These are phyloP conservation scores for Papiliotrema fonsecae DNA, from an alignment of 1,284 basidiomycete species.

Conservation along the genomic window DNA sequence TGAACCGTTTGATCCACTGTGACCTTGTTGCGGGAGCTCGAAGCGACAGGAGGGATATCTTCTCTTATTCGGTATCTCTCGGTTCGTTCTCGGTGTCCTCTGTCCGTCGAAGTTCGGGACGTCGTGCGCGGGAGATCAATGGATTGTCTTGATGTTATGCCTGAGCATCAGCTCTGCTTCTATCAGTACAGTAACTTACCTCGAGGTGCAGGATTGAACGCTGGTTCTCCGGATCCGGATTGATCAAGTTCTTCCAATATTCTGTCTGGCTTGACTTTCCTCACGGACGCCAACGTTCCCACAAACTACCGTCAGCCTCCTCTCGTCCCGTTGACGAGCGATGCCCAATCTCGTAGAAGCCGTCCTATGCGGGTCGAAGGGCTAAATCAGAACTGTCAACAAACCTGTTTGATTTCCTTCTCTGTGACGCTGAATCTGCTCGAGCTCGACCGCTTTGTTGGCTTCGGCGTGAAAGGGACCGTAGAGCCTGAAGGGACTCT, in stretches of 20 bases:
- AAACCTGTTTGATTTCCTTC: constrained; percentile 31
- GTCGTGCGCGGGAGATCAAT: background rate
- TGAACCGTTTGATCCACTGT: background rate
- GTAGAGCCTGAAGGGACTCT: constrained; percentile 17
- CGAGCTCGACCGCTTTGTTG: constrained; percentile 23
- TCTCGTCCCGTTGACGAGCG: background rate
- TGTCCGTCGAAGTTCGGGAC: background rate
- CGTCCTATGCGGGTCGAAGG: background rate
- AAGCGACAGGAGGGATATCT: background rate
- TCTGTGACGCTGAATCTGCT: constrained; percentile 22
- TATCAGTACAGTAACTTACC: background rate
- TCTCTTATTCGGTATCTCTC: background rate
- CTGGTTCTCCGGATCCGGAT: constrained; percentile 24
- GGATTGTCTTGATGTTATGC: background rate
- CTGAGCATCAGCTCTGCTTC: background rate
- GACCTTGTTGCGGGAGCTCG: background rate
- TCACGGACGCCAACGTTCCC: constrained; percentile 36
- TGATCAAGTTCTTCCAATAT: constrained; percentile 44
- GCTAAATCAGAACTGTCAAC: constrained; percentile 9
- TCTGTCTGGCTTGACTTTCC: constrained; percentile 34
- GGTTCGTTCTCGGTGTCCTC: background rate
- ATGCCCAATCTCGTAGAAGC: background rate
- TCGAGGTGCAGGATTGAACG: constrained; percentile 1
- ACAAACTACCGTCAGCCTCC: constrained; percentile 23
- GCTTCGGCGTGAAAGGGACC: constrained; percentile 42